phyloP scores from a whole-genome alignment of 305 asterid species.

The Salvia sclarea region DNA sequence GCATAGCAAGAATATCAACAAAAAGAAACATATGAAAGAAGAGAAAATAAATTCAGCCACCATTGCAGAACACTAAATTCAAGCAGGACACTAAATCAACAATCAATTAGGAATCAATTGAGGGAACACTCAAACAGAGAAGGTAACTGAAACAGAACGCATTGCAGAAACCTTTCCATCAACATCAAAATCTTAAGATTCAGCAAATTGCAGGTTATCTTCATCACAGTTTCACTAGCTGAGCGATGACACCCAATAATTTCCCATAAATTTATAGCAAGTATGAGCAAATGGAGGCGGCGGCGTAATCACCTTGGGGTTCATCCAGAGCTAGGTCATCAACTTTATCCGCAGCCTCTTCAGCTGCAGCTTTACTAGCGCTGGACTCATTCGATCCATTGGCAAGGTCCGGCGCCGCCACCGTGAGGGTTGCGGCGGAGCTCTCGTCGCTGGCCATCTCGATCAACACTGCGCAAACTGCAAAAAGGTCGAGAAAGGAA shows the following conservation, averaged over 20 bases:
- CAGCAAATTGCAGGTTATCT: conserved; percentile 9
- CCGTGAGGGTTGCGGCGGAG: conserved; percentile 33
- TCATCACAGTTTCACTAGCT: not conserved
- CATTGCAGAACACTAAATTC: not conserved
- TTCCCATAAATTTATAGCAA: not conserved
- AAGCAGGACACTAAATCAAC: not conserved
- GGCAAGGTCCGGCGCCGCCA: conserved; percentile 40
- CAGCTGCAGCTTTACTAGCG: conserved; percentile 33
- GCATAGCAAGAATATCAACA: not conserved
- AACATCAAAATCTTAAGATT: not conserved
- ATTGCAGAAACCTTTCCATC: not conserved
- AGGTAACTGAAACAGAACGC: not conserved
- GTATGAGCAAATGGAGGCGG: not conserved
- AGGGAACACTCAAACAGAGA: too few species aligned
- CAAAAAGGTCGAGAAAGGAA: not conserved
- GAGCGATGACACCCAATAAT: not conserved
- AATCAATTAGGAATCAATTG: too few species aligned
- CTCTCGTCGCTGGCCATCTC: conserved; percentile 37
- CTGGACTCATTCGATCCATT: conserved; percentile 34
- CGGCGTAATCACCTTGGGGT: conserved; percentile 52
- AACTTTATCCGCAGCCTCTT: conserved; percentile 56
- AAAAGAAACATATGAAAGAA: not conserved
- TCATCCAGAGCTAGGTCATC: conserved; percentile 54
- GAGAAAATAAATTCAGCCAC: not conserved
- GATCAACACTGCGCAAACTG: conserved; percentile 28